Percentiles rank a stretch among this genome's conserved stretches.
Evolutionary conservation across 2,329 filamentous ascomycete species (phyloP).

Genomic region (Escovopsis sp.): DNA sequence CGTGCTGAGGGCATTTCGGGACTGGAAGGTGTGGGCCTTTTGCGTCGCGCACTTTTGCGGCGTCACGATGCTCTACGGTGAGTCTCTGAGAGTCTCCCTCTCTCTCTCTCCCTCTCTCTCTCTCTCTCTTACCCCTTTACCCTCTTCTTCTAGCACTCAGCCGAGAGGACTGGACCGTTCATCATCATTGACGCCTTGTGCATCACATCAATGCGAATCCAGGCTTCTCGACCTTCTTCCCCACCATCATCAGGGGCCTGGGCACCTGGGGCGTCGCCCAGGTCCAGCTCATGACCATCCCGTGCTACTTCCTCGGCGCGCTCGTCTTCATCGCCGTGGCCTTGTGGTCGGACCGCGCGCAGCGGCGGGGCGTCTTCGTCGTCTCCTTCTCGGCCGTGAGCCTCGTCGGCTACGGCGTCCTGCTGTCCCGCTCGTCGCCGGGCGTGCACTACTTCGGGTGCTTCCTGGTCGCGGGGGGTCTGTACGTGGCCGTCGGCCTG

Average conservation of each 20-base stretch:
- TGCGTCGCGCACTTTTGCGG: constrained; percentile 55
- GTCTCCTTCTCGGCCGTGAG: constrained; percentile 48
- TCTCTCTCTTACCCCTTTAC: too few relatives aligned
- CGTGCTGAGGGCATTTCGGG: constrained; percentile 50
- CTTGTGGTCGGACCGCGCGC: constrained; percentile 50
- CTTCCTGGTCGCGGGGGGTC: constrained; percentile 58
- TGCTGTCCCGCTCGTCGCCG: constrained; percentile 44
- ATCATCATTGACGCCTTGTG: background rate
- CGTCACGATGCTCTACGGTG: constrained; percentile 60
- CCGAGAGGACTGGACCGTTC: too few relatives aligned
- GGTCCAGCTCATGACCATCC: constrained; percentile 64
- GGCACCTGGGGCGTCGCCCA: constrained; percentile 47
- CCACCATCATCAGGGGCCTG: constrained; percentile 61
- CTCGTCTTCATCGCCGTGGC: constrained; percentile 53
- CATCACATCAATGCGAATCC: background rate
- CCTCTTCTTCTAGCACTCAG: too few relatives aligned
- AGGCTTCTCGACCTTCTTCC: constrained; percentile 64
- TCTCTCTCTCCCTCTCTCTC: background rate
- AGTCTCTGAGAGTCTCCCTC: constrained; percentile 10
- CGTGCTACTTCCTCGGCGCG: constrained; percentile 61
- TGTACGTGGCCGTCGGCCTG: constrained; percentile 47
- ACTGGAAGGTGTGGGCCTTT: constrained; percentile 66
- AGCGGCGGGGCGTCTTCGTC: constrained; percentile 50
- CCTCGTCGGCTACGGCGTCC: constrained; percentile 52
- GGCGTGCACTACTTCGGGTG: constrained; percentile 62